phyloP scores from a whole-genome alignment of 83 land plant genomes.

The Picea mariana region DNA sequence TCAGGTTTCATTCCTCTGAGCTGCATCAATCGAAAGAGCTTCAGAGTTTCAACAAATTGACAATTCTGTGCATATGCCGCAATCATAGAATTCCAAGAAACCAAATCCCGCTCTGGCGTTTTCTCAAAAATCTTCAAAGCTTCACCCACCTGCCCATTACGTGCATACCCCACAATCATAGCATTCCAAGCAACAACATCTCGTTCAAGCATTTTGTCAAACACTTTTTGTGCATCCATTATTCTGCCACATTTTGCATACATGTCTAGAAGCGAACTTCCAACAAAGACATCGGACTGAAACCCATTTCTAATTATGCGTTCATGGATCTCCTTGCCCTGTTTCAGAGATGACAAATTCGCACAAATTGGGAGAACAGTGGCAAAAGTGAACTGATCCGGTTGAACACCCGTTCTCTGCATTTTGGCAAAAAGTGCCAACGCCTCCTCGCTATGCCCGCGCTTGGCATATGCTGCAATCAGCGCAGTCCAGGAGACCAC shows the following conservation, averaged over 20 bases:
- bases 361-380: constrained; percentile 3
- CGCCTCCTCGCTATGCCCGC: background rate
- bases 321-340: background rate
- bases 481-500: constrained; percentile 6
- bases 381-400: constrained; percentile 5
- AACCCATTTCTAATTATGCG: background rate
- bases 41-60: constrained; percentile 30
- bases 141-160: background rate
- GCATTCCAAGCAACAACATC: background rate
- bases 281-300: background rate
- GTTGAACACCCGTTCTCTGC: background rate
- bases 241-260: background rate
- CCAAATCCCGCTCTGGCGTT: constrained; percentile 12
- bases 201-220: background rate
- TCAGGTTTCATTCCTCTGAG: constrained; percentile 35
- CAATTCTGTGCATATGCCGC: constrained; percentile 42
- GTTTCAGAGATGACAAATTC: background rate
- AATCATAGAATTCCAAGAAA: constrained; percentile 67
- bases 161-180: background rate
- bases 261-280: constrained; percentile 1
- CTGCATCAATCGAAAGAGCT: constrained; percentile 53
- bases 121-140: constrained; percentile 16
- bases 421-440: constrained; percentile 3
- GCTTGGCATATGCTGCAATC: constrained; percentile 9
- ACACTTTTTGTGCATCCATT: background rate